A percentile compares a stretch with the other conserved stretches of the same genome.
phyloP scores from a whole-genome alignment of 805 yeast species.

The Myxozyma neglecta region DNA sequence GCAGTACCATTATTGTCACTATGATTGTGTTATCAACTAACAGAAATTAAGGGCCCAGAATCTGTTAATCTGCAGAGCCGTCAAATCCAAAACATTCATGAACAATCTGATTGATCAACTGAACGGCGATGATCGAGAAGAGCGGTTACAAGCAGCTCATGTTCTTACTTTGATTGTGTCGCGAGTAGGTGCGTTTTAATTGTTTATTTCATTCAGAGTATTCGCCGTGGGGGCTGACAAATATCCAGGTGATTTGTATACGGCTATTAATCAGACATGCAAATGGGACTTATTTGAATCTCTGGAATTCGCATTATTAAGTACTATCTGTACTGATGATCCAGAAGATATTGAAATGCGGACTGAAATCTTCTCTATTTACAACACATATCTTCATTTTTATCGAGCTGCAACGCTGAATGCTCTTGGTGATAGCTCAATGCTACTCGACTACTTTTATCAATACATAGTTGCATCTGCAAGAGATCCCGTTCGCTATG shows the following conservation, averaged over 20 bases:
- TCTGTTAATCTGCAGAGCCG: not conserved
- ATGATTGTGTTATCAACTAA: not conserved
- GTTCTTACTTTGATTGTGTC: conserved; percentile 1
- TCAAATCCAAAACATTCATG: not conserved
- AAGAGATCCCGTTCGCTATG: not conserved
- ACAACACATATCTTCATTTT: conserved; percentile 7
- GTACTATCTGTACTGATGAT: conserved; percentile 1
- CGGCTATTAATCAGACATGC: not conserved
- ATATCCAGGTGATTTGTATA: not conserved
- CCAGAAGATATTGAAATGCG: conserved; percentile 10
- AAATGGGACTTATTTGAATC: not conserved
- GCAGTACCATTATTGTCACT: not conserved
- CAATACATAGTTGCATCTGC: not conserved
- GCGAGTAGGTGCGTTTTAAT: not conserved
- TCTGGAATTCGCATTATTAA: not conserved
- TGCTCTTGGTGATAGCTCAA: not conserved
- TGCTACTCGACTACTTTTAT: conserved; percentile 13
- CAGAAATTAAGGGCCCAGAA: conserved; percentile 1
- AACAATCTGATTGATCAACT: not conserved
- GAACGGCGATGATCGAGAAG: not conserved
- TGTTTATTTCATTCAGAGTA: not conserved
- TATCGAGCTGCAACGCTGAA: not conserved
- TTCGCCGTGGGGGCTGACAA: not conserved
- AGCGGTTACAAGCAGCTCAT: conserved; percentile 2
- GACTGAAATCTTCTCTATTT: conserved; percentile 1